Evolutionary conservation across 805 yeast genomes (phyloP).

Genomic region (Starmerella kuoi): DNA sequence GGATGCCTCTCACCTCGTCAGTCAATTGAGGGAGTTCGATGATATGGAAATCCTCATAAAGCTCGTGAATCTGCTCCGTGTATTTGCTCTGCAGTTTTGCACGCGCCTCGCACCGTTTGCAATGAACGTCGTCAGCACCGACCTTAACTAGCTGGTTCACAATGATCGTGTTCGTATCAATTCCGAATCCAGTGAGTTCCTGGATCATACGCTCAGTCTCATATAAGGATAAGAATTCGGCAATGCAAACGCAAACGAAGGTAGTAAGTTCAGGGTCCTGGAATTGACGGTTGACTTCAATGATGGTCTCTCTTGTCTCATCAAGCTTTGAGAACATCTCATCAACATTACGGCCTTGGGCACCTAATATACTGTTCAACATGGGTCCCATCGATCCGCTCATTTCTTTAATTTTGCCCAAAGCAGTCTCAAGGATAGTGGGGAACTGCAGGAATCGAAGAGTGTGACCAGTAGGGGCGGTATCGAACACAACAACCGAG

Average conservation of each 20-base stretch:
- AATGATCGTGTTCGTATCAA: conserved; percentile 93
- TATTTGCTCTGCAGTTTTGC: conserved; percentile 94
- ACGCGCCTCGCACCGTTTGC: conserved; percentile 85
- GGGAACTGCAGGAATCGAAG: conserved; percentile 90
- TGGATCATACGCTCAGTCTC: conserved; percentile 98
- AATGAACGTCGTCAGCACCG: conserved; percentile 44
- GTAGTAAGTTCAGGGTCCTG: conserved; percentile 94
- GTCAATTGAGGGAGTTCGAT: conserved; percentile 93
- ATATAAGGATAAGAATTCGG: conserved; percentile 88
- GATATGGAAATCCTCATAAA: conserved; percentile 93
- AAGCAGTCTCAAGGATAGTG: conserved; percentile 73
- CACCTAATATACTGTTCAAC: conserved; percentile 65
- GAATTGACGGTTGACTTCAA: conserved; percentile 86
- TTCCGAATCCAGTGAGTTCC: conserved; percentile 84
- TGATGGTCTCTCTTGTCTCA: conserved; percentile 67
- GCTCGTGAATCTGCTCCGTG: conserved; percentile 85
- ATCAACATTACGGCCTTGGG: conserved; percentile 31
- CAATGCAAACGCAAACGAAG: conserved; percentile 85
- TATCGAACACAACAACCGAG: conserved; percentile 88
- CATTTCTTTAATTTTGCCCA: conserved; percentile 76
- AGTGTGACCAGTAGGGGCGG: conserved; percentile 99
- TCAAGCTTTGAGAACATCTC: conserved; percentile 70
- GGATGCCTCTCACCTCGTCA: conserved; percentile 86
- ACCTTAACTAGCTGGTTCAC: conserved; percentile 89
- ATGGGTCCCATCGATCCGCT: conserved; percentile 84